Conservation (phyloP, 306 rosid species). For the Quercus alba region DNA sequence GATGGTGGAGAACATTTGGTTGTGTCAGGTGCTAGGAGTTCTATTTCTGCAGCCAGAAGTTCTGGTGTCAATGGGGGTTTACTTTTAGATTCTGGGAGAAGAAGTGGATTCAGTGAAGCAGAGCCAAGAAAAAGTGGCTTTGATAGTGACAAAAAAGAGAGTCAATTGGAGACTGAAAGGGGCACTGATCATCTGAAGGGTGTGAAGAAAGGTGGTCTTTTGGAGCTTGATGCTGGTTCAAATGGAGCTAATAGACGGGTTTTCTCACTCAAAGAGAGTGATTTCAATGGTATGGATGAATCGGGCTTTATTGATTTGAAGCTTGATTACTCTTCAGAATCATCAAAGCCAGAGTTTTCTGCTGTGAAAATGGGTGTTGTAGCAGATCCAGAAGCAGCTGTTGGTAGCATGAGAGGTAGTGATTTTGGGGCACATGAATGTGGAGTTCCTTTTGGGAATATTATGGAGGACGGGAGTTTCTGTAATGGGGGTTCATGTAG, state of each 20-base stretch:
- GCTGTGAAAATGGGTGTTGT: constrained; percentile 34
- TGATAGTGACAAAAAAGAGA: constrained; percentile 53
- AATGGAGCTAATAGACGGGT: constrained; percentile 59
- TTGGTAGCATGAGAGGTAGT: constrained; percentile 61
- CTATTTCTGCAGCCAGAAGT: constrained; percentile 90
- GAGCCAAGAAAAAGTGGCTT: constrained; percentile 82
- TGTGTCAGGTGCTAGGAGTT: constrained; percentile 82
- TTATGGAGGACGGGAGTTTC: constrained; percentile 37
- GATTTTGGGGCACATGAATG: constrained; percentile 41
- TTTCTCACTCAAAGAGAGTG: constrained; percentile 85
- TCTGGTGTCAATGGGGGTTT: constrained; percentile 81
- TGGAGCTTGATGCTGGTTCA: constrained; percentile 40
- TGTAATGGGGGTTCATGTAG: constrained; percentile 80
- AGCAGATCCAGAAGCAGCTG: constrained; percentile 38
- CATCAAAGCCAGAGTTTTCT: constrained; percentile 45
- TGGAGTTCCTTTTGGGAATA: constrained; percentile 19
- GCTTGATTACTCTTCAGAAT: constrained; percentile 74
- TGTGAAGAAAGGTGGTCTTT: constrained; percentile 27
- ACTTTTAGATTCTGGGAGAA: constrained; percentile 77
- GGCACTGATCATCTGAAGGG: constrained; percentile 31
- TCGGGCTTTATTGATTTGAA: constrained; percentile 86
- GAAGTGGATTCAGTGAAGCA: constrained; percentile 91
- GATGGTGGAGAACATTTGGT: constrained; percentile 66
- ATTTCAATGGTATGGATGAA: constrained; percentile 85
- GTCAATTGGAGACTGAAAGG: constrained; percentile 31